Evolutionary conservation across 164 flowering plant species (phyloP).

Genomic region (Nymphaea thermarum): DNA sequence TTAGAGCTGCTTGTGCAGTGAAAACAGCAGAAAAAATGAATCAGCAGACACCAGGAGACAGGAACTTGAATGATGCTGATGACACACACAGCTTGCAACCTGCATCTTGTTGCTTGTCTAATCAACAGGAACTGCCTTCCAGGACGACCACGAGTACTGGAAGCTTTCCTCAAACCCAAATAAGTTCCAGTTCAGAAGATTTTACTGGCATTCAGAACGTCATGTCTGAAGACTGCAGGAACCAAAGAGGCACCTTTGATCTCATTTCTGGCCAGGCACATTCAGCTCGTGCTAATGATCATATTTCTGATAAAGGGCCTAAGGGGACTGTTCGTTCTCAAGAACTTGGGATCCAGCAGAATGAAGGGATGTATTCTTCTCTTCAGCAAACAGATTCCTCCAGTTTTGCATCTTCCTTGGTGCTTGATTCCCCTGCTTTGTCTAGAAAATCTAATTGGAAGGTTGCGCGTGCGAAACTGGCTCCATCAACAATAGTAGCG

Average conservation of each 20-base stretch:
- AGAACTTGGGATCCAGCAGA: slow-evolving; percentile 21
- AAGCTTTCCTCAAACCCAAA: slow-evolving; percentile 73
- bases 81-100: slow-evolving; percentile 70
- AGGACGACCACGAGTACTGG: slow-evolving; percentile 68
- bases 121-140: slow-evolving; percentile 65
- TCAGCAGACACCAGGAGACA: slow-evolving; percentile 46
- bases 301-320: slow-evolving; percentile 30
- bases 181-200: slow-evolving; percentile 74
- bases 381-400: slow-evolving; percentile 40
- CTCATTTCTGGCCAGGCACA: slow-evolving; percentile 12
- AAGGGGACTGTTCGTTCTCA: slow-evolving; percentile 30
- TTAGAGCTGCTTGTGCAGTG: slow-evolving; percentile 85
- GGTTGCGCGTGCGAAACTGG: slow-evolving; percentile 19
- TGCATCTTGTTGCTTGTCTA: slow-evolving; percentile 74
- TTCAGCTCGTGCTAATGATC: slow-evolving; percentile 29
- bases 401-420: slow-evolving; percentile 44
- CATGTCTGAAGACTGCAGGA: slow-evolving; percentile 15
- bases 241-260: slow-evolving; percentile 19
- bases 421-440: slow-evolving; percentile 50
- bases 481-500: slow-evolving; percentile 46
- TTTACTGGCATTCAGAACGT: slow-evolving; percentile 14
- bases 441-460: slow-evolving; percentile 62
- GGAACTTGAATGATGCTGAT: slow-evolving; percentile 55
- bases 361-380: slow-evolving; percentile 19
- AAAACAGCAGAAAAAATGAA: slow-evolving; percentile 71